Evolutionary conservation across 768 basidiomycete genomes (phyloP), one percentile per base, ranked within the genome.

Genomic region (Clavulina sp.): DNA sequence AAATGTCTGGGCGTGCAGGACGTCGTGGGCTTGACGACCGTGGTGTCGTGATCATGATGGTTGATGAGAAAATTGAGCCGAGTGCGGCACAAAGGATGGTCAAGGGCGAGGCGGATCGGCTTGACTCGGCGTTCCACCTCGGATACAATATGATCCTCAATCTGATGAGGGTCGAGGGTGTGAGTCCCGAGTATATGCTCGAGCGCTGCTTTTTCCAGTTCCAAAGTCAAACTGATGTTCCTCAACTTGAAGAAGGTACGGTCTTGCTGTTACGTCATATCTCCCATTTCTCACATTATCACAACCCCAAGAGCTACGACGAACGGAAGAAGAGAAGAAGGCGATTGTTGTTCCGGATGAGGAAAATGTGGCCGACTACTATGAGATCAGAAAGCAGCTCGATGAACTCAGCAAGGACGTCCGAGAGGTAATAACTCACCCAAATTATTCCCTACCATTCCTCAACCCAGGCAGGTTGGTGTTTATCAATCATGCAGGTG

Each of bases 21-120:
- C 81, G 95, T 60, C 79, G 95, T 67, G 95, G 95, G 40, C 68
- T 97, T 54, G 95, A 99, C 64, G 93, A 97, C 55, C 79, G 95
- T n/a, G 95, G 95, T 50, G 88, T 97, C 48, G 95, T 99, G 49
- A 96, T 99, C 59, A 85, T 99, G 88, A 97, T 99, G 95, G 85
- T 84, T 63, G 95, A 97, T 65, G 89, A 97, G 69, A 96, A 93
- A 66, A 72, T 99, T 41, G 95, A 97, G 60, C 92, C 95, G 0
- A 63, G 75, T 1, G 78, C 83, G 0, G 92, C 95, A 33, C 97
- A 93, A 69, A 74, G 72, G 50, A 99, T 99, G 95, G 83, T 99
- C 60, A 97, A 96, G 65, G 95, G 95, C 43, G 84, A 93, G 69
- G 91, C 95, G 3, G 93, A 99, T 63, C 73, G 92, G 46, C 70